Base-by-base conservation (phyloP, 2,329 filamentous ascomycete species). In the Colletotrichum lini region DNA sequence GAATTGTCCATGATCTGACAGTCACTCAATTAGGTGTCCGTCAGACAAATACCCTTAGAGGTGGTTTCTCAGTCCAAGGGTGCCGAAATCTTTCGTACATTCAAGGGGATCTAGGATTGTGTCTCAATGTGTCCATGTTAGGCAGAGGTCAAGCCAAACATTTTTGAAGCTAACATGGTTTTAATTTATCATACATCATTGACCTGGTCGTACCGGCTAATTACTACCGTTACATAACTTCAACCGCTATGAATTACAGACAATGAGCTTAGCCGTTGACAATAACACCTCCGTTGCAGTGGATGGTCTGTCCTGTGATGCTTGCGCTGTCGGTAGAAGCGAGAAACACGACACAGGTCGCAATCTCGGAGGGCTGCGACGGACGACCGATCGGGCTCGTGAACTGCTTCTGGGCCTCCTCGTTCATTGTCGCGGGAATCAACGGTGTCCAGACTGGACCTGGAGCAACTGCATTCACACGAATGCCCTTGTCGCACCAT, bases 391-490 rank as follows among this genome's bases (percentile, higher is more conserved):
- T 94, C 0, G 93, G 94, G 26, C 88, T 87, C 2, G 86, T 88
- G 80, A 96, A 96, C 72, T 92, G 83, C 80, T 94, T 90, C 81
- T 94, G 90, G 0, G 92, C 92, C 73, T 91, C 84, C 2, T 90
- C 85, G 65, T 84, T 88, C 92, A 95, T 94, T 0, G 92, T 94
- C 0, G 91, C 83, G 0, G 92, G 92, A 65, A 94, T 93, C 3
- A 95, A 84, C 0, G 93, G 92, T 0, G 92, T 94, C 92, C 92
- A 94, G 18, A 95, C 92, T 62, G 93, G 92, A 0, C 94, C 93
- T 0, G 94, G 94, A 15, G 92, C 93, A 2, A 97, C 87, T 21
- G 90, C 89, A 74, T 95, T 95, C 74, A 94, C 92, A 7, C 92
- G 88, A 75, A 96, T 95, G 3, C 93, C 93, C 74, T 91, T 91